Percentiles rank a stretch among this genome's conserved stretches.
phyloP scores from a whole-genome alignment of 2,329 filamentous ascomycete species.

The Hymenoscyphus scutula region DNA sequence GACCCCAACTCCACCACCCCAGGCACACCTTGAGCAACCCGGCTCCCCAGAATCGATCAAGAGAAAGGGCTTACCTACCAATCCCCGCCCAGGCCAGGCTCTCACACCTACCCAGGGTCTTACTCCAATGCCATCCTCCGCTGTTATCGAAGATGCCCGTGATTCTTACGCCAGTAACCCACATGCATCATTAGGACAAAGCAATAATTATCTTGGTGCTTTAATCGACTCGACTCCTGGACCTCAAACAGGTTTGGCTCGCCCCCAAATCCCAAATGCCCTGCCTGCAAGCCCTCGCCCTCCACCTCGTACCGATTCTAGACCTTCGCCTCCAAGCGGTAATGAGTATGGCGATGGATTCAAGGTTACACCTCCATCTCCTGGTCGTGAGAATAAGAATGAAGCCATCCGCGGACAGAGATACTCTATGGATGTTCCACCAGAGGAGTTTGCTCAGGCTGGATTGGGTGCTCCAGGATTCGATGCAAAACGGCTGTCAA shows the following conservation, averaged over 20 bases:
- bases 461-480: slow-evolving; percentile 54
- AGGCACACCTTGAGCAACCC: slow-evolving; percentile 19
- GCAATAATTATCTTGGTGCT: slow-evolving; percentile 35
- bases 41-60: slow-evolving; percentile 15
- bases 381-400: slow-evolving; percentile 33
- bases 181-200: slow-evolving; percentile 25
- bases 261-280: slow-evolving; percentile 29
- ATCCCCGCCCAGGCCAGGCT: slow-evolving; percentile 18
- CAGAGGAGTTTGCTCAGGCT: slow-evolving; percentile 39
- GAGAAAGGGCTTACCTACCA: slow-evolving; percentile 26
- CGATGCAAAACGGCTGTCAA: slow-evolving; percentile 59
- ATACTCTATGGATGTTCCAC: slow-evolving; percentile 38
- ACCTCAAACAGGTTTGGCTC: slow-evolving; percentile 2
- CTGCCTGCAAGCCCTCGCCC: slow-evolving; percentile 35
- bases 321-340: slow-evolving; percentile 37
- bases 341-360: slow-evolving; percentile 54
- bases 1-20: slow-evolving; percentile 24
- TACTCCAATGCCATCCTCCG: slow-evolving; percentile 15
- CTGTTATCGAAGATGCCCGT: slow-evolving; percentile 10
- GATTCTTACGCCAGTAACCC: slow-evolving; percentile 22
- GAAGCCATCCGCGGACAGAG: slow-evolving; percentile 29
- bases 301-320: slow-evolving; percentile 39
- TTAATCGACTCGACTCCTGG: slow-evolving; percentile 21
- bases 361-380: slow-evolving; percentile 44
- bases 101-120: slow-evolving; percentile 17